Evolutionary conservation across 2,329 filamentous ascomycete genomes (phyloP).

Genomic region (Calonectria pauciramosa): DNA sequence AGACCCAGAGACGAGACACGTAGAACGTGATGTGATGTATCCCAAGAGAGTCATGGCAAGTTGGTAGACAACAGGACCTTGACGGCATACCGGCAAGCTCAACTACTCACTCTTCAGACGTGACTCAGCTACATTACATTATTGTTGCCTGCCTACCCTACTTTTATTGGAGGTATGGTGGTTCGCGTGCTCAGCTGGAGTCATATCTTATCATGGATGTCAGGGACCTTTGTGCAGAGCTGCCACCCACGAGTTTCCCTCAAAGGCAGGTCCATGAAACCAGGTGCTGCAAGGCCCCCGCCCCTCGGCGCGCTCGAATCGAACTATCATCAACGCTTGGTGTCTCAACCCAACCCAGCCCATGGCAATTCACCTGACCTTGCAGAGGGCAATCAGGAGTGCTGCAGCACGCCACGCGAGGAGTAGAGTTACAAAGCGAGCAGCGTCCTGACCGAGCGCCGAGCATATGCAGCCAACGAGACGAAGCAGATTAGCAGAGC

Average conservation of each 20-base stretch:
- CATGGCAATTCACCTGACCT: conserved; percentile 10
- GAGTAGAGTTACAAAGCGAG: neutral
- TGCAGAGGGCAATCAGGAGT: conserved; percentile 14
- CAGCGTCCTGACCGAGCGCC: neutral
- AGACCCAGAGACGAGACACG: neutral
- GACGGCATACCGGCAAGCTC: neutral
- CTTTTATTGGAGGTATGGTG: neutral
- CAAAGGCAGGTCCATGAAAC: conserved; percentile 16
- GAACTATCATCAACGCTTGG: neutral
- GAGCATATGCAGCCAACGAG: conserved; percentile 29
- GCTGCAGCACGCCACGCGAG: neutral
- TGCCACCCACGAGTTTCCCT: conserved; percentile 4
- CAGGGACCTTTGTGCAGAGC: conserved; percentile 16
- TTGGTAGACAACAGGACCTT: neutral
- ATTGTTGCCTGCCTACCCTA: neutral
- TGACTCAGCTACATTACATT: neutral
- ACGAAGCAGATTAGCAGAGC: conserved; percentile 31
- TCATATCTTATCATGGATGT: neutral
- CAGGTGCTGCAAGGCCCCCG: neutral
- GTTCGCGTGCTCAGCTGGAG: neutral
- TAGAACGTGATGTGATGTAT: neutral
- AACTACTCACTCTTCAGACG: neutral
- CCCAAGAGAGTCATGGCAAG: neutral
- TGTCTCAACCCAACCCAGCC: conserved; percentile 6
- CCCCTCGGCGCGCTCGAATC: neutral